These are phyloP conservation scores for Torulaspora microellipsoides DNA, from an alignment of 805 yeast species.

Conservation along the genomic window DNA sequence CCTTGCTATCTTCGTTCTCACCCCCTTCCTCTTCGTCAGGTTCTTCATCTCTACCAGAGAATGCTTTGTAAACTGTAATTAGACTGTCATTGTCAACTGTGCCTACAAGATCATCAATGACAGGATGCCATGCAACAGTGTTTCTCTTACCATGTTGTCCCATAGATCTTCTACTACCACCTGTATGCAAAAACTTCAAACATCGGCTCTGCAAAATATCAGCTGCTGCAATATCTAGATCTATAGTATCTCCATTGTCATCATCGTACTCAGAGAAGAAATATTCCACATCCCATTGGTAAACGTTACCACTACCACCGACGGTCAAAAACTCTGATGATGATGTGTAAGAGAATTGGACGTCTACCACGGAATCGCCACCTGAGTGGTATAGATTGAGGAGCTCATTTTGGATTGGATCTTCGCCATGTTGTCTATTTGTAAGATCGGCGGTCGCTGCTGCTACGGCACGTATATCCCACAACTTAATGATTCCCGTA, in stretches of 20 bases:
- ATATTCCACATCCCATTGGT: conserved; percentile 37
- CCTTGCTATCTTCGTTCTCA: conserved; percentile 13
- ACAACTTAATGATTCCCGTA: conserved; percentile 32
- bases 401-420: conserved; percentile 27
- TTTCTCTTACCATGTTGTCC: conserved; percentile 20
- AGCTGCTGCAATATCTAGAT: conserved; percentile 42
- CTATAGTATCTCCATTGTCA: conserved; percentile 41
- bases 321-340: conserved; percentile 32
- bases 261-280: conserved; percentile 42
- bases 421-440: conserved; percentile 28
- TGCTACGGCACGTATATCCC: conserved; percentile 34
- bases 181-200: conserved; percentile 29
- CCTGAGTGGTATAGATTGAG: conserved; percentile 29
- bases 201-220: conserved; percentile 30
- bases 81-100: conserved; percentile 29
- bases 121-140: conserved; percentile 30
- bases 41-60: conserved; percentile 23
- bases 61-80: conserved; percentile 29
- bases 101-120: conserved; percentile 26
- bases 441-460: conserved; percentile 25
- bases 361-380: conserved; percentile 33
- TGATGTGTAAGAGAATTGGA: conserved; percentile 29
- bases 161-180: conserved; percentile 28
- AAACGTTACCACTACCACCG: conserved; percentile 33
- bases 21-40: conserved; percentile 11